Percentiles rank a stretch among this genome's conserved stretches.
Conservation (phyloP, 768 basidiomycete species). For the Austroboletus festivus region DNA sequence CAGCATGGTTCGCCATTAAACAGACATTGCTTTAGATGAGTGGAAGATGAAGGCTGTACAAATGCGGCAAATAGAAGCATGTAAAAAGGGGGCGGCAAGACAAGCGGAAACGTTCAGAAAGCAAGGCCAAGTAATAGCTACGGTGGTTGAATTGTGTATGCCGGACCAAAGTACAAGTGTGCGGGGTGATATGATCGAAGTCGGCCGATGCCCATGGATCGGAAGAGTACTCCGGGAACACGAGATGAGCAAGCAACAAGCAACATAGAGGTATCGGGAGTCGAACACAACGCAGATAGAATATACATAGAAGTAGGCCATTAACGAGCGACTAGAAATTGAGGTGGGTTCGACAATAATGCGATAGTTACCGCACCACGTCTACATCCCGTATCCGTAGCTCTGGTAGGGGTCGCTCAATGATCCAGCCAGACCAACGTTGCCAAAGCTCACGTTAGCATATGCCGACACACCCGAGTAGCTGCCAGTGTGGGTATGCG, state of each 20-base stretch:
- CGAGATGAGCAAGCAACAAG: constrained; percentile 38
- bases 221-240: constrained; percentile 33
- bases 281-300: constrained; percentile 33
- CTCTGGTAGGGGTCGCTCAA: constrained; percentile 76
- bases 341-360: constrained; percentile 21
- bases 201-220: constrained; percentile 35
- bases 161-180: constrained; percentile 70
- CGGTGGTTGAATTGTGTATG: constrained; percentile 45
- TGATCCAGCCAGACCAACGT: constrained; percentile 46
- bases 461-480: constrained; percentile 57
- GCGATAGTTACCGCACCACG: constrained; percentile 18
- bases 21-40: constrained; percentile 41
- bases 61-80: constrained; percentile 44
- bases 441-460: constrained; percentile 52
- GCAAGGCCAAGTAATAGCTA: constrained; percentile 35
- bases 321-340: constrained; percentile 27
- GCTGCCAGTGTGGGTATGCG: constrained; percentile 50
- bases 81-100: constrained; percentile 24
- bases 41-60: constrained; percentile 38
- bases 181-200: constrained; percentile 50
- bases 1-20: constrained; percentile 36
- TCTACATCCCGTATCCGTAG: constrained; percentile 82
- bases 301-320: constrained; percentile 38
- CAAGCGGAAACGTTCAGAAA: constrained; percentile 32
- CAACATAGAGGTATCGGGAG: constrained; percentile 32